Conservation (phyloP, 192 early-diverging fungal genomes). For the Coemansia sp. region DNA sequence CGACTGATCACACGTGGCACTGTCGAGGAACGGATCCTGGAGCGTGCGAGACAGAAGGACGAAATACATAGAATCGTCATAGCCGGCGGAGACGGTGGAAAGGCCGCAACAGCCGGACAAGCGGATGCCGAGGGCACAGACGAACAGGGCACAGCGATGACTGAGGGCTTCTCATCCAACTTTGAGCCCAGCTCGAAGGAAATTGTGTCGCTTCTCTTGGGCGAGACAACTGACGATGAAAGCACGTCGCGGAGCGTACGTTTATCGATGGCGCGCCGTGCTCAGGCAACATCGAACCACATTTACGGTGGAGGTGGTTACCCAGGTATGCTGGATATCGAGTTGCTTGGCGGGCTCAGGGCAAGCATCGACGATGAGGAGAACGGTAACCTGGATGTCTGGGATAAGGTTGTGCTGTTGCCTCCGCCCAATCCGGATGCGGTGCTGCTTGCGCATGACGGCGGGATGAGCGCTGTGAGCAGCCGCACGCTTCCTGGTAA, state of each 20-base stretch:
- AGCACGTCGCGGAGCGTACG: constrained; percentile 26
- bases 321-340: constrained; percentile 29
- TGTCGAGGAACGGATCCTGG: constrained; percentile 78
- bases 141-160: background rate
- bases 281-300: constrained; percentile 47
- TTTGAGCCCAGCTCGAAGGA: constrained; percentile 87
- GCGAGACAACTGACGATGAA: constrained; percentile 60
- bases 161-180: constrained; percentile 41
- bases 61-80: constrained; percentile 94
- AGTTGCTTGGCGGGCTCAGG: background rate
- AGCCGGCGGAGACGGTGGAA: constrained; percentile 81
- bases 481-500: background rate
- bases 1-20: constrained; percentile 79
- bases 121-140: constrained; percentile 9
- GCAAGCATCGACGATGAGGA: background rate
- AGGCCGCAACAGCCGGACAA: constrained; percentile 38
- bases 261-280: constrained; percentile 35
- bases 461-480: constrained; percentile 8
- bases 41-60: constrained; percentile 85
- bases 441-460: background rate
- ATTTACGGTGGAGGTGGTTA: constrained; percentile 38
- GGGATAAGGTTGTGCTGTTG: constrained; percentile 32
- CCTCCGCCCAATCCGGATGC: constrained; percentile 28
- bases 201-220: constrained; percentile 81
- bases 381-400: constrained; percentile 14